Evolutionary conservation across 2,329 filamentous ascomycete species (phyloP).

Genomic region (Hymenoscyphus linearis): DNA sequence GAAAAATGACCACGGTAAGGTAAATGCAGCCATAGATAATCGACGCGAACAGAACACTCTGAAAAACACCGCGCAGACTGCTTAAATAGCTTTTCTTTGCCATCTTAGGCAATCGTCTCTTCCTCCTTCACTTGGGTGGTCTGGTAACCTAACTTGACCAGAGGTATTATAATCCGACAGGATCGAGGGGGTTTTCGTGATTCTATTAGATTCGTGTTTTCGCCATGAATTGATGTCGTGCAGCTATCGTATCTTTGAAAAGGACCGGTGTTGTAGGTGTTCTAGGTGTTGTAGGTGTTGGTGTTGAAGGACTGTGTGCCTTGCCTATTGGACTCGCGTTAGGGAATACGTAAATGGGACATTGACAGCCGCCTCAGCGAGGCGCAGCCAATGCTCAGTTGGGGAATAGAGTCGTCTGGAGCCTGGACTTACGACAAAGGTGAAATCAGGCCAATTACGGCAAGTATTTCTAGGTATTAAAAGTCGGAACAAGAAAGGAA

Average conservation of each 20-base stretch:
- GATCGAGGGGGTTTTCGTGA: neutral
- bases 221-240: constrained; percentile 9
- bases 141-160: neutral
- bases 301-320: constrained; percentile 17
- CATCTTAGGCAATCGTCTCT: constrained; percentile 19
- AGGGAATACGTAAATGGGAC: constrained; percentile 1
- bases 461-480: constrained; percentile 14
- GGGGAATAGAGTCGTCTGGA: neutral
- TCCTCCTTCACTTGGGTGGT: constrained; percentile 5
- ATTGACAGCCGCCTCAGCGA: constrained; percentile 7
- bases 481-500: constrained; percentile 17
- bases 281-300: neutral
- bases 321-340: constrained; percentile 1
- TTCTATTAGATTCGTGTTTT: constrained; percentile 1
- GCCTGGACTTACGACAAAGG: neutral
- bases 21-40: constrained; percentile 27
- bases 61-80: constrained; percentile 25
- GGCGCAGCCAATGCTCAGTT: neutral
- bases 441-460: constrained; percentile 18
- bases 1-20: constrained; percentile 23
- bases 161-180: neutral
- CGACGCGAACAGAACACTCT: constrained; percentile 28
- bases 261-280: neutral
- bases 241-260: neutral
- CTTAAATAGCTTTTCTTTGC: constrained; percentile 25